Percentiles rank a stretch among this genome's conserved stretches.
These are phyloP conservation scores for Penicillium canariense DNA, from an alignment of 495 filamentous ascomycete species.

Conservation along the genomic window DNA sequence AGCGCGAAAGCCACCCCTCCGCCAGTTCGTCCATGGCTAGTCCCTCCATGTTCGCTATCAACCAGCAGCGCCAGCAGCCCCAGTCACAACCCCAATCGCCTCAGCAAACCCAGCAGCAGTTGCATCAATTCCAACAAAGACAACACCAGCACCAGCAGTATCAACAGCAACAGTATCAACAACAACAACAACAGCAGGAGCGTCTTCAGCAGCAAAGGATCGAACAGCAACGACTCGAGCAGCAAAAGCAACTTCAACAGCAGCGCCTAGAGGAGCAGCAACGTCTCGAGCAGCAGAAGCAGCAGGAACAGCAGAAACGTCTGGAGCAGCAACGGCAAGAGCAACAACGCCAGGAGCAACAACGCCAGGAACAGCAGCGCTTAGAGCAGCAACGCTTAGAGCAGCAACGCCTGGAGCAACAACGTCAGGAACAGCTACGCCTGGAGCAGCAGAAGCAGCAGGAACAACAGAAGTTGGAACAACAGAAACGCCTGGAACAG, in stretches of 20 bases:
- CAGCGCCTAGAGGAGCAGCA: slow-evolving; percentile 25
- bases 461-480: slow-evolving; percentile 22
- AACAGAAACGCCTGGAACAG: slow-evolving; percentile 10
- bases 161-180: slow-evolving; percentile 16
- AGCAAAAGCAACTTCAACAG: slow-evolving; percentile 17
- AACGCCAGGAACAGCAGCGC: slow-evolving; percentile 19
- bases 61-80: slow-evolving; percentile 29
- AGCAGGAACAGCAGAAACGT: slow-evolving; percentile 17
- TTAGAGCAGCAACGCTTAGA: slow-evolving; percentile 14
- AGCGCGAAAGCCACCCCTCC: slow-evolving; percentile 29
- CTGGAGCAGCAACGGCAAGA: slow-evolving; percentile 12
- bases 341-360: slow-evolving; percentile 17
- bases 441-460: slow-evolving; percentile 9
- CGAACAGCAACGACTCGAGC: slow-evolving; percentile 20
- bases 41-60: slow-evolving; percentile 28
- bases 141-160: slow-evolving; percentile 28
- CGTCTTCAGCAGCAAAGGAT: slow-evolving; percentile 19
- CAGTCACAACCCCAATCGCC: slow-evolving; percentile 35
- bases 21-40: slow-evolving; percentile 30
- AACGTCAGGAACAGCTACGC: too few species aligned
- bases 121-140: slow-evolving; percentile 27
- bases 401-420: slow-evolving; percentile 2
- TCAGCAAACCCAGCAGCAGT: slow-evolving; percentile 30
- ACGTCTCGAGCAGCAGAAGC: slow-evolving; percentile 20
- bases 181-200: slow-evolving; percentile 25